Conservation (phyloP, 495 filamentous ascomycete genomes). For the Cladorrhinum samala region DNA sequence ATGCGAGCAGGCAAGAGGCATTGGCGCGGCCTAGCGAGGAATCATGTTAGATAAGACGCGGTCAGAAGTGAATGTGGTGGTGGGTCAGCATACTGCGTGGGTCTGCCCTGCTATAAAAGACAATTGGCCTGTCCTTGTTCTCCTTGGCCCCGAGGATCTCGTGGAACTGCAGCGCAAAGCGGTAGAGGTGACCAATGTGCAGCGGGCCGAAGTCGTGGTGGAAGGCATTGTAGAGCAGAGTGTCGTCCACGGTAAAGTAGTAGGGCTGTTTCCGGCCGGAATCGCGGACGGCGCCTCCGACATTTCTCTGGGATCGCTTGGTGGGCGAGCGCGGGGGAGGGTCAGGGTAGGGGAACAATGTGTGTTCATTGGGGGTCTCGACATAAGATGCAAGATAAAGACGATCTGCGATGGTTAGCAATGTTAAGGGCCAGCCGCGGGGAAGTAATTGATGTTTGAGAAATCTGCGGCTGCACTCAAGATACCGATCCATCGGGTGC, state of each 20-base stretch:
- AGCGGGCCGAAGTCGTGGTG: slow-evolving; percentile 97
- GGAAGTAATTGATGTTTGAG: slow-evolving; percentile 2
- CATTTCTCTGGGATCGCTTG: slow-evolving; percentile 68
- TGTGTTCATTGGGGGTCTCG: slow-evolving; percentile 67
- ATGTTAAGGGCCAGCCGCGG: slow-evolving; percentile 17
- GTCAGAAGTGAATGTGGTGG: background rate
- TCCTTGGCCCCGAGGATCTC: slow-evolving; percentile 83
- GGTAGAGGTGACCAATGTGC: slow-evolving; percentile 94
- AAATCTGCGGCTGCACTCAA: slow-evolving; percentile 2
- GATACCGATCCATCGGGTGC: background rate
- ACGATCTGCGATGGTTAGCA: slow-evolving; percentile 60
- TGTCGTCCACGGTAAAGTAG: slow-evolving; percentile 95
- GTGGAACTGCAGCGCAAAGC: slow-evolving; percentile 91
- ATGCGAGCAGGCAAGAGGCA: slow-evolving; percentile 89
- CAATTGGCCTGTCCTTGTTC: slow-evolving; percentile 73
- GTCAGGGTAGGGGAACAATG: slow-evolving; percentile 77
- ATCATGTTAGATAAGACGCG: background rate
- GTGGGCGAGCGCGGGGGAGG: slow-evolving; percentile 53
- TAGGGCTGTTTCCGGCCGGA: slow-evolving; percentile 54
- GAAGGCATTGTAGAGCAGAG: slow-evolving; percentile 93
- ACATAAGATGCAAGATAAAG: slow-evolving; percentile 93
- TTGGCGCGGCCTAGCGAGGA: slow-evolving; percentile 91
- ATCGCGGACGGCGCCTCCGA: slow-evolving; percentile 45
- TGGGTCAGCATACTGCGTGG: slow-evolving; percentile 69
- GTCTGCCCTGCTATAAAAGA: slow-evolving; percentile 92